These are phyloP conservation scores for Thymus mandschuricus DNA, from an alignment of 257 asterid genomes.

Conservation along the genomic window DNA sequence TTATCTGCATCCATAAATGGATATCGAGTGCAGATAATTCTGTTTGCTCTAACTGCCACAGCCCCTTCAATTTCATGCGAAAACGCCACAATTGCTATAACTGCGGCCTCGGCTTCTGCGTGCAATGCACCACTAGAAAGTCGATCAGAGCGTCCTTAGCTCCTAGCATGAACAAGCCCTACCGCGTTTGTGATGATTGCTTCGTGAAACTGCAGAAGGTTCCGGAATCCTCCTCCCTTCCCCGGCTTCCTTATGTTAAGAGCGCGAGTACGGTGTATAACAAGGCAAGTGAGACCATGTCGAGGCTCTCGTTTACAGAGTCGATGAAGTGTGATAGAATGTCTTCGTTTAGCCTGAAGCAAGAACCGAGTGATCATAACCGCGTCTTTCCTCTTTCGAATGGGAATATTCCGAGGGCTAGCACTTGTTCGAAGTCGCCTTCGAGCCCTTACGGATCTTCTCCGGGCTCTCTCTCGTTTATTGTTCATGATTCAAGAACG, in stretches of 20 bases:
- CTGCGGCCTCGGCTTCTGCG: constrained; percentile 91
- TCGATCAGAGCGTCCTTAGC: constrained; percentile 83
- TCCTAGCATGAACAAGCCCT: constrained; percentile 71
- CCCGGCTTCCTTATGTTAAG: constrained; percentile 45
- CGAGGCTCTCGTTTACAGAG: constrained; percentile 64
- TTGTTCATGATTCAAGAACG: constrained; percentile 53
- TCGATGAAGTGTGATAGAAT: constrained; percentile 62
- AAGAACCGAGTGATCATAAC: constrained; percentile 39
- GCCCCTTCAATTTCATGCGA: constrained; percentile 72
- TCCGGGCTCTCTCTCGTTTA: constrained; percentile 43
- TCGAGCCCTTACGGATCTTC: constrained; percentile 45
- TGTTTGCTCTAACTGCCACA: constrained; percentile 71
- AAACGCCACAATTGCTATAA: constrained; percentile 93
- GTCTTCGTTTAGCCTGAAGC: constrained; percentile 34
- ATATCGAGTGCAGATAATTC: constrained; percentile 68
- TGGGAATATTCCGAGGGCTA: constrained; percentile 51
- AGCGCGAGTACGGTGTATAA: constrained; percentile 35
- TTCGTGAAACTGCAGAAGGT: constrained; percentile 63
- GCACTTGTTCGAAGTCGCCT: constrained; percentile 60
- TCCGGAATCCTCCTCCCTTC: constrained; percentile 37
- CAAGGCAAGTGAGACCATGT: constrained; percentile 46
- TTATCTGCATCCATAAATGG: constrained; percentile 76
- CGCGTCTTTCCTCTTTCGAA: constrained; percentile 46
- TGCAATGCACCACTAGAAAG: constrained; percentile 65
- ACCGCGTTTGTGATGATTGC: constrained; percentile 96